phyloP scores from a whole-genome alignment of 2,329 filamentous ascomycete genomes.

The Lachnellula subtilissima region DNA sequence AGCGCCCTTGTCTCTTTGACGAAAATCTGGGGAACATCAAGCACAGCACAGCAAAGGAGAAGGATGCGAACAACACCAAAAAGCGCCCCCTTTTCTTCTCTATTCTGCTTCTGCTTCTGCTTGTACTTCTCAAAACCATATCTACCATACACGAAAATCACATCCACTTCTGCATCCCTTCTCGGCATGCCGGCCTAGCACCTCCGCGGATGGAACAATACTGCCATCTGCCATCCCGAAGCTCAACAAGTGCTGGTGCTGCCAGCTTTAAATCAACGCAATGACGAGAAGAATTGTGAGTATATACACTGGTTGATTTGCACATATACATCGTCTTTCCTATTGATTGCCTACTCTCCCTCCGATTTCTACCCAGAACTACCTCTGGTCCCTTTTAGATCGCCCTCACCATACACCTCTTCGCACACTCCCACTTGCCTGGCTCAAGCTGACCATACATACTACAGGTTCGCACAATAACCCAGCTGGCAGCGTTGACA shows the following conservation, averaged over 20 bases:
- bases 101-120: too few species aligned
- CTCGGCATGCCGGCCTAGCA: conserved; percentile 11
- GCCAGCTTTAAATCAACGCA: conserved; percentile 3
- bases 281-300: conserved; percentile 34
- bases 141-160: too few species aligned
- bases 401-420: neutral
- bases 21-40: too few species aligned
- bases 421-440: neutral
- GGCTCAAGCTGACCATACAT: conserved; percentile 4
- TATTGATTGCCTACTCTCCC: neutral
- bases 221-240: conserved; percentile 1
- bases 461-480: conserved; percentile 40
- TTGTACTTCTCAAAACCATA: too few species aligned
- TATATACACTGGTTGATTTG: neutral
- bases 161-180: neutral
- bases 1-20: too few species aligned
- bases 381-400: neutral
- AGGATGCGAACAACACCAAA: too few species aligned
- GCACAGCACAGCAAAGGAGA: too few species aligned
- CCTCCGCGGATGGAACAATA: conserved; percentile 15
- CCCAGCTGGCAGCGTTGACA: conserved; percentile 29
- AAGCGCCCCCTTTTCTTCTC: too few species aligned
- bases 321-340: neutral
- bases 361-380: neutral
- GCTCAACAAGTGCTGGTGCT: conserved; percentile 8